Percentiles rank a stretch among this genome's conserved stretches.
phyloP scores from a whole-genome alignment of 805 yeast genomes.

The Pichia manshurica region DNA sequence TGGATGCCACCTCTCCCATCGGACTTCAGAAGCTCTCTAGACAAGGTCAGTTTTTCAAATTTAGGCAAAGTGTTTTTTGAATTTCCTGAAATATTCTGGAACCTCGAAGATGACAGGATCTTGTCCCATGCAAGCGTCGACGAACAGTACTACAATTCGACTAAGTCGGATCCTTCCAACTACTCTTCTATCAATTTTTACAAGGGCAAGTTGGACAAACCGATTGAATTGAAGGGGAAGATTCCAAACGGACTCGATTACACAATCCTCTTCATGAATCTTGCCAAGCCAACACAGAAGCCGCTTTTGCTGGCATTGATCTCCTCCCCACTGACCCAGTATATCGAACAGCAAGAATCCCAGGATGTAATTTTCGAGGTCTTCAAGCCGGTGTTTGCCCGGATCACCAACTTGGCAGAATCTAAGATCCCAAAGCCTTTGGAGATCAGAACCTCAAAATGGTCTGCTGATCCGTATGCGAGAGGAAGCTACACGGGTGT shows the following conservation, averaged over 20 bases:
- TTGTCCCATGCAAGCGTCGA: slow-evolving; percentile 29
- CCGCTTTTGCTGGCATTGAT: slow-evolving; percentile 41
- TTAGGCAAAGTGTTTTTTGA: slow-evolving; percentile 45
- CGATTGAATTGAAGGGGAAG: slow-evolving; percentile 1
- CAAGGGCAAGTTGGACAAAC: slow-evolving; percentile 10
- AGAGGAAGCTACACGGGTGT: slow-evolving; percentile 40
- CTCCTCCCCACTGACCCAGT: slow-evolving; percentile 46
- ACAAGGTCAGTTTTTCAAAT: slow-evolving; percentile 34
- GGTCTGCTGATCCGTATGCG: slow-evolving; percentile 49
- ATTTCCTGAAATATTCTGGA: slow-evolving; percentile 45
- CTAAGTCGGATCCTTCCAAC: neutral
- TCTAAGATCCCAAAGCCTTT: slow-evolving; percentile 23
- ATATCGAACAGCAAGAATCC: slow-evolving; percentile 35
- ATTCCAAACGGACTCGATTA: slow-evolving; percentile 24
- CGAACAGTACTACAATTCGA: slow-evolving; percentile 17
- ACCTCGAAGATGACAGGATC: slow-evolving; percentile 29
- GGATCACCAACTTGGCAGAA: slow-evolving; percentile 24
- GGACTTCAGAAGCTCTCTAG: slow-evolving; percentile 24
- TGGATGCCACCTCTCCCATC: slow-evolving; percentile 34
- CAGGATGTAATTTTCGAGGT: slow-evolving; percentile 38
- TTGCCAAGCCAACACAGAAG: slow-evolving; percentile 26
- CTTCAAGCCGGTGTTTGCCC: slow-evolving; percentile 37
- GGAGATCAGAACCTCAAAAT: slow-evolving; percentile 32
- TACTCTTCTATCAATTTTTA: neutral
- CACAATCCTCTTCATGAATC: slow-evolving; percentile 29